These are phyloP conservation scores for Aspergillus sp. DNA, from an alignment of 2,329 filamentous ascomycete genomes.

Conservation along the genomic window DNA sequence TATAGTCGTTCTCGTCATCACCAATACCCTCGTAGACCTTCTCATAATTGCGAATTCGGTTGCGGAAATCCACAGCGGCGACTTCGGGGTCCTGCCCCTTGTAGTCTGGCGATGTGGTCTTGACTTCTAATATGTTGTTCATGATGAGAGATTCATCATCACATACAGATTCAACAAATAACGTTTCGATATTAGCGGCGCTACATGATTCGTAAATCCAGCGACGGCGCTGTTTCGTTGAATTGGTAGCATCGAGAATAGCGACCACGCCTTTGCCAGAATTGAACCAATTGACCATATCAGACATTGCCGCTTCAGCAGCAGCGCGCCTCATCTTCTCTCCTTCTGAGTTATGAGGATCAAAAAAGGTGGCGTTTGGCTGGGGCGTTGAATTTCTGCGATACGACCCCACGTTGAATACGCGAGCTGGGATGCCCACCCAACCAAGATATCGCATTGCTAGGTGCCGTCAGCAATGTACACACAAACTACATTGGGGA, in stretches of 20 bases:
- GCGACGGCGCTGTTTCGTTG: slow-evolving; percentile 80
- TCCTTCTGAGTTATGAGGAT: slow-evolving; percentile 83
- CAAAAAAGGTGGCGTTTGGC: slow-evolving; percentile 92
- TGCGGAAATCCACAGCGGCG: slow-evolving; percentile 87
- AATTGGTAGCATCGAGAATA: slow-evolving; percentile 96
- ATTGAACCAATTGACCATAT: slow-evolving; percentile 93
- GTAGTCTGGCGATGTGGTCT: slow-evolving; percentile 95
- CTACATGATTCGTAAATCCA: slow-evolving; percentile 86
- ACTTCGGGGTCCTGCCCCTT: slow-evolving; percentile 88
- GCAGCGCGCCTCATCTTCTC: slow-evolving; percentile 85
- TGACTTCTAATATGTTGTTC: slow-evolving; percentile 97
- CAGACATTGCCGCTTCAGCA: slow-evolving; percentile 84
- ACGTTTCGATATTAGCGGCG: slow-evolving; percentile 76
- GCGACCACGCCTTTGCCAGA: slow-evolving; percentile 77
- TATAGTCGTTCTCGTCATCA: slow-evolving; percentile 80
- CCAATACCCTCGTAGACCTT: slow-evolving; percentile 94
- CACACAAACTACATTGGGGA: neutral
- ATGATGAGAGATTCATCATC: slow-evolving; percentile 95
- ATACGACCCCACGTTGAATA: slow-evolving; percentile 97
- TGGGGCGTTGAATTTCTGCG: slow-evolving; percentile 86
- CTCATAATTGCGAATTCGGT: slow-evolving; percentile 95
- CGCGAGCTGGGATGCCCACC: slow-evolving; percentile 90
- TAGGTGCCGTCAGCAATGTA: slow-evolving; percentile 36
- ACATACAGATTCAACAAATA: slow-evolving; percentile 97
- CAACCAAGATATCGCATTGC: slow-evolving; percentile 93